Evolutionary conservation across 2,329 filamentous ascomycete species (phyloP).

Genomic region (Madurella mycetomatis): DNA sequence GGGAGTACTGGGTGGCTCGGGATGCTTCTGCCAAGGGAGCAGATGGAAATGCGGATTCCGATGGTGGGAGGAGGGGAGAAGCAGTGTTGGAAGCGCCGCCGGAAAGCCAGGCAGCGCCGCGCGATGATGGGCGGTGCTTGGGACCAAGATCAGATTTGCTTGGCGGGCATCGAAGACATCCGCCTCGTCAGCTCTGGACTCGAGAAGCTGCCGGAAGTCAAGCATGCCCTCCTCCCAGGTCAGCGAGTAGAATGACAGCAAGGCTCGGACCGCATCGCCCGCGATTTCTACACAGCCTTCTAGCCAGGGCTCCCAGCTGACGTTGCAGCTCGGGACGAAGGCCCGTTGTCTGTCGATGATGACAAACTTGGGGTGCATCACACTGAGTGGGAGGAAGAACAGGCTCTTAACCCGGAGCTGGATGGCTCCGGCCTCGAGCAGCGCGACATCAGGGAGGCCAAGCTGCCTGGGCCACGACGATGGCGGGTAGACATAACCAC

Average conservation of each 20-base stretch:
- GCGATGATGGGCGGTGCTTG: slow-evolving; percentile 24
- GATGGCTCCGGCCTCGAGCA: slow-evolving; percentile 54
- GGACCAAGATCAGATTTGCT: slow-evolving; percentile 12
- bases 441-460: slow-evolving; percentile 55
- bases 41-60: slow-evolving; percentile 60
- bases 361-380: slow-evolving; percentile 86
- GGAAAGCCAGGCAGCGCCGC: slow-evolving; percentile 1
- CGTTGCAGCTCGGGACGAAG: slow-evolving; percentile 74
- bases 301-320: slow-evolving; percentile 86
- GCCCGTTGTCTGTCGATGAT: slow-evolving; percentile 64
- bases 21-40: slow-evolving; percentile 50
- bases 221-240: slow-evolving; percentile 56
- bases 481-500: slow-evolving; percentile 59
- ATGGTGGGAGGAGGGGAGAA: slow-evolving; percentile 72
- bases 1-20: slow-evolving; percentile 56
- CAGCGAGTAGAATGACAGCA: slow-evolving; percentile 60
- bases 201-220: slow-evolving; percentile 5
- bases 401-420: slow-evolving; percentile 70
- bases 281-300: slow-evolving; percentile 68
- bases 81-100: slow-evolving; percentile 47
- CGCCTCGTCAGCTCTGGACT: not conserved
- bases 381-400: slow-evolving; percentile 74
- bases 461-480: slow-evolving; percentile 56
- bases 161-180: not conserved
- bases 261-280: slow-evolving; percentile 56